Evolutionary conservation across 495 filamentous ascomycete genomes (phyloP).

Genomic region (Neurospora sp.): DNA sequence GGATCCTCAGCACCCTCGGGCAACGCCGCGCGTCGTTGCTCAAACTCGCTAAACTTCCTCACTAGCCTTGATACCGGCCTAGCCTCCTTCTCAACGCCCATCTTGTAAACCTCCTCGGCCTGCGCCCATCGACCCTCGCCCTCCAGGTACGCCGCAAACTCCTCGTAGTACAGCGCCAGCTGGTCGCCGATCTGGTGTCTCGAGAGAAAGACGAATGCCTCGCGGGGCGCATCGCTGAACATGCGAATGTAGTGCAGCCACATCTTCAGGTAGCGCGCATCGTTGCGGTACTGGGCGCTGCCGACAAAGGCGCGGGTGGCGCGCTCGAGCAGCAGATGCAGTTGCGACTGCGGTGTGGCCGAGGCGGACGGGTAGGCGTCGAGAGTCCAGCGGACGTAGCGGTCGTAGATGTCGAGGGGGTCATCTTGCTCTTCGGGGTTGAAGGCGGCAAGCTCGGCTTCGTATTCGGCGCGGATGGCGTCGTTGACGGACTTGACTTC

Average conservation of each 20-base stretch:
- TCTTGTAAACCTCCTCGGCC: slow-evolving; percentile 83
- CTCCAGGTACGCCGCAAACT: slow-evolving; percentile 90
- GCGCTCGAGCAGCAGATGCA: slow-evolving; percentile 82
- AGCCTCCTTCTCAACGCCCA: slow-evolving; percentile 82
- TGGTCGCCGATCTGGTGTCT: slow-evolving; percentile 80
- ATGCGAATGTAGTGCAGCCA: slow-evolving; percentile 92
- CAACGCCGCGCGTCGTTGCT: slow-evolving; percentile 57
- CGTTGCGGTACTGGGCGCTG: slow-evolving; percentile 81
- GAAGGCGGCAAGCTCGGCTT: slow-evolving; percentile 67
- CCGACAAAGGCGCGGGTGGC: slow-evolving; percentile 84
- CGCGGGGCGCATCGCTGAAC: slow-evolving; percentile 84
- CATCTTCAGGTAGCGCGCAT: slow-evolving; percentile 81
- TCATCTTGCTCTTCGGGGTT: slow-evolving; percentile 69
- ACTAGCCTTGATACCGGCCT: slow-evolving; percentile 69
- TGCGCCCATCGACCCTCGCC: slow-evolving; percentile 76
- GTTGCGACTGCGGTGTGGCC: slow-evolving; percentile 78
- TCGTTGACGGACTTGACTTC: slow-evolving; percentile 70
- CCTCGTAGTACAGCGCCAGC: slow-evolving; percentile 92
- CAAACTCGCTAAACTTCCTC: slow-evolving; percentile 85
- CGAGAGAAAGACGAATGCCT: slow-evolving; percentile 83
- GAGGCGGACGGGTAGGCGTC: slow-evolving; percentile 92
- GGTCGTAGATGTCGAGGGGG: slow-evolving; percentile 88
- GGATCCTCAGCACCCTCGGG: slow-evolving; percentile 45
- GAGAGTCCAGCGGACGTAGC: slow-evolving; percentile 93
- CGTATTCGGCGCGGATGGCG: slow-evolving; percentile 70